A percentile compares a stretch with the other conserved stretches of the same genome.
Conservation (phyloP, 345 rosid species). For the Kernera saxatilis region DNA sequence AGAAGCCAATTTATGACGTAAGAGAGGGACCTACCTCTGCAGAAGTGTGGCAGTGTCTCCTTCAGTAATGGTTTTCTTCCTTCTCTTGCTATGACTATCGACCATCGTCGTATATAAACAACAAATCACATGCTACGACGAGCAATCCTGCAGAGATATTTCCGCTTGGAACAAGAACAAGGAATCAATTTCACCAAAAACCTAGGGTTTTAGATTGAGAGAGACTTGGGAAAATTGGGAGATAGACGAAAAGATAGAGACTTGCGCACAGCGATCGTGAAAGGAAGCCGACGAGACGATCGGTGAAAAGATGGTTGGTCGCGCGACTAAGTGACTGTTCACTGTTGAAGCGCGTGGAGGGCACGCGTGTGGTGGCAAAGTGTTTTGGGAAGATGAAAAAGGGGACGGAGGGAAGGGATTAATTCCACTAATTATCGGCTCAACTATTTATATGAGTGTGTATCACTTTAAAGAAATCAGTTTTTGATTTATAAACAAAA, state of each 20-base stretch:
- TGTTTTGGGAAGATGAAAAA: neutral
- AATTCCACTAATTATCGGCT: neutral
- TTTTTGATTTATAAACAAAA: too few species aligned
- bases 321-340: neutral
- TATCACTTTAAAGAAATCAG: too few species aligned
- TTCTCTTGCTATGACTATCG: constrained; percentile 36
- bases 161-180: neutral
- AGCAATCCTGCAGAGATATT: neutral
- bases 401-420: neutral
- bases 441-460: too few species aligned
- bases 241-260: neutral
- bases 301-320: neutral
- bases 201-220: constrained; percentile 32
- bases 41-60: constrained; percentile 55
- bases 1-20: neutral
- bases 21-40: constrained; percentile 41
- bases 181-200: constrained; percentile 11
- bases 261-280: neutral
- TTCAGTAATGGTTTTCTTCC: constrained; percentile 46
- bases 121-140: constrained; percentile 26
- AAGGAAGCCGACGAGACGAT: constrained; percentile 5
- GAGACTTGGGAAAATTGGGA: neutral
- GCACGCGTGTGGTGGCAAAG: neutral
- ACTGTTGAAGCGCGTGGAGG: constrained; percentile 12
- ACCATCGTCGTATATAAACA: constrained; percentile 30